These are phyloP conservation scores for Ganoderma lucidum DNA, from an alignment of 1,284 basidiomycete genomes.

Conservation along the genomic window DNA sequence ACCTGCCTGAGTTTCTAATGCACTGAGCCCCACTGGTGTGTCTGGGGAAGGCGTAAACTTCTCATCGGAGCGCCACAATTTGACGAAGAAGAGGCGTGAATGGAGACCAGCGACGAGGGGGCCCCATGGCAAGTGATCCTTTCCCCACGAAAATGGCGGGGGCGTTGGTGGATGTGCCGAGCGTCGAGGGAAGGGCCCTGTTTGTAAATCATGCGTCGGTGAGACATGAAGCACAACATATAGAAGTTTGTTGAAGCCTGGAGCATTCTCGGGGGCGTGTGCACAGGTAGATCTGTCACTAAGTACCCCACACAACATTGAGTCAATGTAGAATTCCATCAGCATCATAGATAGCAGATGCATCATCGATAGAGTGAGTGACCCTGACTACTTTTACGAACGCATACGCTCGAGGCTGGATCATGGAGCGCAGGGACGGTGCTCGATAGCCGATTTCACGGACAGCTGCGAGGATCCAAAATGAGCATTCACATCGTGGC, in stretches of 20 bases:
- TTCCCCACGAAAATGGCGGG: neutral
- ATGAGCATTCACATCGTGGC: neutral
- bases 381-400: neutral
- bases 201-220: neutral
- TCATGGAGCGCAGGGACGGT: neutral
- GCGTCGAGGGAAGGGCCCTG: neutral
- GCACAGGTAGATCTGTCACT: neutral
- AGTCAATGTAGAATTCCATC: neutral
- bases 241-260: neutral
- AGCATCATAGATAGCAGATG: neutral
- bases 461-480: conserved; percentile 2
- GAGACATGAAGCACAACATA: neutral
- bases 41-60: neutral
- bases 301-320: neutral
- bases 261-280: neutral
- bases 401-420: neutral
- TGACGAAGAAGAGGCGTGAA: conserved; percentile 4
- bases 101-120: neutral
- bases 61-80: neutral
- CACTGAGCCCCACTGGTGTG: neutral
- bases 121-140: neutral
- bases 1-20: neutral
- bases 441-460: neutral
- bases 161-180: neutral
- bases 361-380: neutral